Base-by-base conservation (phyloP, 768 basidiomycete genomes). In the Sutorius australiensis region DNA sequence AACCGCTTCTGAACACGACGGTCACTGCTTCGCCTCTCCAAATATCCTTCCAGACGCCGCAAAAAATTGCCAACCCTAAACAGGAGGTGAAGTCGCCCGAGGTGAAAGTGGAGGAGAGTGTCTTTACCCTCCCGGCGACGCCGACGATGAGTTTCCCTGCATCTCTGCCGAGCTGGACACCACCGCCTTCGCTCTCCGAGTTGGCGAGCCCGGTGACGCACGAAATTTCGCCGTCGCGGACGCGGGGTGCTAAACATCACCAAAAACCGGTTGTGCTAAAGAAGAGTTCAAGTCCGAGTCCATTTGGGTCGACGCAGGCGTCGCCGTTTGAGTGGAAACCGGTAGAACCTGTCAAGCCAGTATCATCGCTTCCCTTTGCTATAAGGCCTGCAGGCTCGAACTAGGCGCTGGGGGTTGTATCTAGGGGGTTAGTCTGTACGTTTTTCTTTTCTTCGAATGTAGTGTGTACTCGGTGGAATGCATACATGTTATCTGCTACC, bases 1-100 rank as follows among this genome's bases (percentile, higher is more conserved):
- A 82, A 55, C 90, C 91, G 0, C 68, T 88, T 33, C 68, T 92
- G 37, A 92, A 89, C 62, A 79, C 72, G 6, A 79, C 75, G 50
- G 83, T 79, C 1, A 60, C 57, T 2, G 37, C 48, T 27, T 52
- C 57, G 3, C 33, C 50, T 3, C 37, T 46, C 60, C 60, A 59
- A 3, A 64, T 64, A 3, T 65, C 67, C 11, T 67, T 66, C 59
- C 57, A 58, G 51, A 67, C 63, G 0, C 64, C 71, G 2, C 66
- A 67, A 39, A 73, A 67, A 41, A 44, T 55, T 5, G 53, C 41
- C 40, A 55, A 36, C 27, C 50, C 33, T 46, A 59, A 59, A 40
- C 27, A 11, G 12, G 51, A 51, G 0, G 27, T 11, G n/a, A 57
- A 52, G 24, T 2, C 24, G 4, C 24, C 24, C 40, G 56, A 36